These are phyloP conservation scores for Aspergillus sclerotioniger DNA, from an alignment of 495 filamentous ascomycete genomes.

Conservation along the genomic window DNA sequence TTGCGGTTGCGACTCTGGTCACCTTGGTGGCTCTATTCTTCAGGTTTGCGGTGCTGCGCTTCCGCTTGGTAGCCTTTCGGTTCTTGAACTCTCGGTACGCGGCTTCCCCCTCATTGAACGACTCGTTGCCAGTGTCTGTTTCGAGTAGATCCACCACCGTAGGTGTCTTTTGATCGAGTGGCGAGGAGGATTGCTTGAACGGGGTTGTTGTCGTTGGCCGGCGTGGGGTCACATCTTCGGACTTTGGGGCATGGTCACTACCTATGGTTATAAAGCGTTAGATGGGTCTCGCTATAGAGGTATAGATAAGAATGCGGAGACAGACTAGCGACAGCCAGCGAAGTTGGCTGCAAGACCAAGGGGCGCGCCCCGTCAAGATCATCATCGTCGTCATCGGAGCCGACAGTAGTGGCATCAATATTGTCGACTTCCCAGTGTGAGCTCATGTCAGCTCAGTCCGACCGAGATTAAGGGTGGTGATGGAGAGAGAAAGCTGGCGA, in stretches of 20 bases:
- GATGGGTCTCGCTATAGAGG: background rate
- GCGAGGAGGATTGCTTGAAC: conserved; percentile 14
- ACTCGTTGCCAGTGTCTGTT: conserved; percentile 39
- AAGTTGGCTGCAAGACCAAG: conserved; percentile 9
- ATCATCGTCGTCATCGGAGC: conserved; percentile 43
- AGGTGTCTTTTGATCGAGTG: conserved; percentile 16
- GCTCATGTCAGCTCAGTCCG: conserved; percentile 18
- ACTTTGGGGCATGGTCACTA: background rate
- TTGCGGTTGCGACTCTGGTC: conserved; percentile 25
- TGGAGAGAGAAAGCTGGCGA: conserved; percentile 1
- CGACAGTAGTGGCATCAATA: conserved; percentile 28
- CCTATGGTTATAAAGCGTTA: background rate
- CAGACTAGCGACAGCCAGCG: conserved; percentile 14
- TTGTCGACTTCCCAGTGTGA: conserved; percentile 19
- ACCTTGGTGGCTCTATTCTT: conserved; percentile 36
- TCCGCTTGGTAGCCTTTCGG: conserved; percentile 55
- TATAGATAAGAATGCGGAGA: background rate
- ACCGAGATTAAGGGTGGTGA: too few species aligned
- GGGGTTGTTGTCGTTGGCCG: background rate
- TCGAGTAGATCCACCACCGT: conserved; percentile 17
- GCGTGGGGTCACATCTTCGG: background rate
- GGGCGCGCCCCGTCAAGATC: conserved; percentile 36
- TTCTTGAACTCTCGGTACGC: conserved; percentile 60
- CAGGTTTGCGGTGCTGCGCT: conserved; percentile 45
- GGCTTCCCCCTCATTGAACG: conserved; percentile 47